Evolutionary conservation across 2,329 filamentous ascomycete species (phyloP).

Genomic region (Plenodomus lindquistii): DNA sequence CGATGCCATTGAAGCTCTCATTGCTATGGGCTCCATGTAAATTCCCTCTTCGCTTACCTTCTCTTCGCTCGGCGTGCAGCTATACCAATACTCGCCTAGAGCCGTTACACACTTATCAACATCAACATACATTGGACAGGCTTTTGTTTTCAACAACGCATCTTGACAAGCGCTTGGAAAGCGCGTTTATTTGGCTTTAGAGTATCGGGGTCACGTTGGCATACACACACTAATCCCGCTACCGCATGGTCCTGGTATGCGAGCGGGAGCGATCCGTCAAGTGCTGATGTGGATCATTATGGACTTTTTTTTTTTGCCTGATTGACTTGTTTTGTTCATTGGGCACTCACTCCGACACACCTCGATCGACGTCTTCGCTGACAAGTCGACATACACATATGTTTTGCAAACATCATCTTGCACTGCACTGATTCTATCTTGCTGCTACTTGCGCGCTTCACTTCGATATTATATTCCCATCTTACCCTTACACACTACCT

Average conservation of each 20-base stretch:
- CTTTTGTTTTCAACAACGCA: slow-evolving; percentile 1
- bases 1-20: slow-evolving; percentile 78
- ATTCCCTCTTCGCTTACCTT: not conserved
- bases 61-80: not conserved
- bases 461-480: not conserved
- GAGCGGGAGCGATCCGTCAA: slow-evolving; percentile 45
- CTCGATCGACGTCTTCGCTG: not conserved
- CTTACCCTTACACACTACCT: not conserved
- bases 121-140: slow-evolving; percentile 10
- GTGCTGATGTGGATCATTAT: slow-evolving; percentile 45
- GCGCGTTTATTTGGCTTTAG: slow-evolving; percentile 3
- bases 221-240: slow-evolving; percentile 19
- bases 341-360: not conserved
- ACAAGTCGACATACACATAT: not conserved
- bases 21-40: slow-evolving; percentile 74
- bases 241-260: slow-evolving; percentile 20
- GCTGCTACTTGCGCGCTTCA: not conserved
- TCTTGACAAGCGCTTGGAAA: slow-evolving; percentile 4
- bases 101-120: slow-evolving; percentile 1
- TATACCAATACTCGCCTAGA: not conserved
- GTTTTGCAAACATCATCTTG: not conserved
- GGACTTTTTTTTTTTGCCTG: slow-evolving; percentile 3
- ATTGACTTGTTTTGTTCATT: slow-evolving; percentile 3
- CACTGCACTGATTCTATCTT: no score
- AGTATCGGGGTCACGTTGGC: slow-evolving; percentile 23